Evolutionary conservation across 805 yeast genomes (phyloP), one percentile per base, ranked within the genome.

Genomic region (Suhomyces vadensis): DNA sequence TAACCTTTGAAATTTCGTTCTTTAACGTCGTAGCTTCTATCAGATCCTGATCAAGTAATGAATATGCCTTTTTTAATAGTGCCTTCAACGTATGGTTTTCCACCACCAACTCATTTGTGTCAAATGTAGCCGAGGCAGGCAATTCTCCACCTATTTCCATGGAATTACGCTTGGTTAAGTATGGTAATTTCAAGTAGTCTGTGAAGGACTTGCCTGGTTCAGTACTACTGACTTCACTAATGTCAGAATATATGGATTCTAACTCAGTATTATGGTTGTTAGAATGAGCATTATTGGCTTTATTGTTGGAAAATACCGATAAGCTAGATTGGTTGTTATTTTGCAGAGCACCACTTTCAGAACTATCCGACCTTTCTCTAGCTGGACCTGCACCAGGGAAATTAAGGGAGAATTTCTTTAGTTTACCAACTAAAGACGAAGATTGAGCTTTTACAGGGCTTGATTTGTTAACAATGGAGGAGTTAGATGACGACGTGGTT

Each of bases 11-110:
- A 17, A 50, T 50, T 26, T 47, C 49, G n/a, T 37, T 26, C 39
- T 43, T 50, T 43, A 50, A 46, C 10, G 43, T 24, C 5, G 46
- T 29, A 10, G 50, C 31, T 20, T 45, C 51, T 19, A 40, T 38
- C 38, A 41, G 46, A 8, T 45, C 42, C 35, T 46, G 56, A 31
- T 52, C 56, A 23, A 67, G 31, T 40, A 52, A 39, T 2, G 41
- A 47, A 39, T 54, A 57, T 1, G 71, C 68, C 47, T 56, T 56
- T 44, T 50, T 56, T 26, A 68, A 49, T 26, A 67, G 53, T 14
- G 31, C 49, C 50, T 54, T 56, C 47, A 67, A 54, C 8, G 48
- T 47, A 33, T 60, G 61, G 47, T 63, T 64, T 42, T 67, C 72
- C 14, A 49, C 44, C 29, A 37, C 21, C 23, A 54, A 25, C 20